Conservation (phyloP, 2,329 filamentous ascomycete genomes). For the Fragosphaeria purpurea region DNA sequence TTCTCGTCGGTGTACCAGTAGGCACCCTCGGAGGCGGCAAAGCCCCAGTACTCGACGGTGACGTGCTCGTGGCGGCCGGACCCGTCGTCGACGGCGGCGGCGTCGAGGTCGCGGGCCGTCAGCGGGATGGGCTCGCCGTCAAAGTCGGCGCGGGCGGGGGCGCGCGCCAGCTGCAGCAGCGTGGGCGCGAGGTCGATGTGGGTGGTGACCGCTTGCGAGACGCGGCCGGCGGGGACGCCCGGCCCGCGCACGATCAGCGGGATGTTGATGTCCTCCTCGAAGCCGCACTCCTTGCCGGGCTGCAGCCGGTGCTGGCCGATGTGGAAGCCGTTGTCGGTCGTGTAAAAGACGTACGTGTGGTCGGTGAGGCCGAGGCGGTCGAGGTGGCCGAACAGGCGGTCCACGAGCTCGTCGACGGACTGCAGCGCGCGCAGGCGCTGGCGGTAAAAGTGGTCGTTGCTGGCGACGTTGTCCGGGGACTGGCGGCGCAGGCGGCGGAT, state of each 20-base stretch:
- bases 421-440: conserved; percentile 42
- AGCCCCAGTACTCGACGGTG: conserved; percentile 48
- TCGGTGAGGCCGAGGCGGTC: conserved; percentile 47
- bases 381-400: conserved; percentile 33
- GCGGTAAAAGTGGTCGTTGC: conserved; percentile 42
- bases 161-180: conserved; percentile 33
- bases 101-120: conserved; percentile 16
- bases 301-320: conserved; percentile 48
- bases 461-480: conserved; percentile 30
- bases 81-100: conserved; percentile 9
- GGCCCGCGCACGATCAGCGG: conserved; percentile 52
- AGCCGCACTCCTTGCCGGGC: conserved; percentile 48
- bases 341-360: conserved; percentile 49
- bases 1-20: conserved; percentile 13
- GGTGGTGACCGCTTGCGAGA: conserved; percentile 37
- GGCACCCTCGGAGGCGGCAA: conserved; percentile 27
- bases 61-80: conserved; percentile 40
- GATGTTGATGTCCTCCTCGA: conserved; percentile 49
- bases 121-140: conserved; percentile 44
- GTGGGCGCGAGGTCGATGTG: conserved; percentile 57
- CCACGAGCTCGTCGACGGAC: conserved; percentile 45
- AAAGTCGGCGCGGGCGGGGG: conserved; percentile 34
- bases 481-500: conserved; percentile 31
- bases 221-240: conserved; percentile 33
- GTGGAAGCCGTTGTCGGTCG: conserved; percentile 50